A percentile compares a stretch with the other conserved stretches of the same genome.
These are phyloP conservation scores for Fagopyrum tataricum DNA, from an alignment of 148 eudicot genomes.

Conservation along the genomic window DNA sequence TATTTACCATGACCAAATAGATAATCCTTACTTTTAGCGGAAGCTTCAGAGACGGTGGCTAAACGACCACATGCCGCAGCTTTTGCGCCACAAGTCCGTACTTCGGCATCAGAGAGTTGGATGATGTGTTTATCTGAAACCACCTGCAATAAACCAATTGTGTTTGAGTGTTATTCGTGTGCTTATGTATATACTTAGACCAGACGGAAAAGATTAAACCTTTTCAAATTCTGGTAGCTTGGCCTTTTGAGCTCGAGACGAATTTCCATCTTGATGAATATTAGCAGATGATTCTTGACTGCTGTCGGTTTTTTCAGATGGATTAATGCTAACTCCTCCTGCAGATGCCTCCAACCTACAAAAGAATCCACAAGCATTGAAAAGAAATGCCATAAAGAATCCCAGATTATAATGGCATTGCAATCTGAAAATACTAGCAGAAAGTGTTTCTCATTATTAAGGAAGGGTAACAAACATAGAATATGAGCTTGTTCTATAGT, in stretches of 20 bases:
- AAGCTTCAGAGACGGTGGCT: slow-evolving; percentile 59
- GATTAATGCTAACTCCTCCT: slow-evolving; percentile 44
- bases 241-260: neutral
- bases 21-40: slow-evolving; percentile 50
- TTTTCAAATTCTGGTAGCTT: neutral
- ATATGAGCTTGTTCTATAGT: too few species aligned
- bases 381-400: neutral
- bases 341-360: slow-evolving; percentile 74
- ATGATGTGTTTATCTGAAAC: slow-evolving; percentile 41
- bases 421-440: too few species aligned
- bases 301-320: slow-evolving; percentile 29
- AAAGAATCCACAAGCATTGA: slow-evolving; percentile 10
- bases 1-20: neutral
- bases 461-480: too few species aligned
- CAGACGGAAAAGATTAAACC: neutral
- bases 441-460: too few species aligned
- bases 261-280: slow-evolving; percentile 18
- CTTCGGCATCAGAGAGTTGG: slow-evolving; percentile 51
- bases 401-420: slow-evolving; percentile 13
- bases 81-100: slow-evolving; percentile 73
- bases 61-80: slow-evolving; percentile 82
- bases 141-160: slow-evolving; percentile 33
- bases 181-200: neutral
- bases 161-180: neutral
- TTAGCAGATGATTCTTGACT: slow-evolving; percentile 22